phyloP scores from a whole-genome alignment of 148 eudicot species.

The Oxyria digyna region DNA sequence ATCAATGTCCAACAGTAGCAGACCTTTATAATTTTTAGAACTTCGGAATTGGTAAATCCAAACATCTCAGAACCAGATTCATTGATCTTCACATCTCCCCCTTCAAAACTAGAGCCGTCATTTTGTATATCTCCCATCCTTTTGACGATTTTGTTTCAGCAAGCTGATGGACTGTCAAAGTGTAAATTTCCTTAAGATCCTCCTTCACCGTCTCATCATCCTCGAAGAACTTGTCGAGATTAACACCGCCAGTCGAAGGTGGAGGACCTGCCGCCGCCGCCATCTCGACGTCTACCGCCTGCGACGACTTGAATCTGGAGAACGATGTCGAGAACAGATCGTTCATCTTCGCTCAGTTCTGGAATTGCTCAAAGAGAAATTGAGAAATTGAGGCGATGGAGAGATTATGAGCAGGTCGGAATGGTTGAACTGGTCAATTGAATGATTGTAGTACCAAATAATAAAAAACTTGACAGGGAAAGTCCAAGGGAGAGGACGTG shows the following conservation, averaged over 20 bases:
- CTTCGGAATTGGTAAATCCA: too few species aligned
- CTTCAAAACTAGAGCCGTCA: constrained; percentile 17
- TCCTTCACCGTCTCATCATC: constrained; percentile 64
- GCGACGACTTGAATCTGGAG: constrained; percentile 14
- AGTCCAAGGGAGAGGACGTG: neutral
- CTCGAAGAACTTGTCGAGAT: constrained; percentile 66
- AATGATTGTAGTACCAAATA: neutral
- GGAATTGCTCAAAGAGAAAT: neutral
- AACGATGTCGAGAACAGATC: constrained; percentile 33
- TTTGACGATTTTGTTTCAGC: constrained; percentile 46
- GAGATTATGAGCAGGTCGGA: neutral
- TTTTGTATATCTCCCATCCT: constrained; percentile 26
- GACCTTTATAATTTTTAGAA: too few species aligned
- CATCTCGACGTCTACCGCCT: constrained; percentile 13
- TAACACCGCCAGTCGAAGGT: constrained; percentile 17
- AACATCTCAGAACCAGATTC: constrained; percentile 47
- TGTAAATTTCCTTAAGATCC: constrained; percentile 46
- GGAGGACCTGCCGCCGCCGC: constrained; percentile 6
- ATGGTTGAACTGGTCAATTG: neutral
- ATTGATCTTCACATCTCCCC: constrained; percentile 16
- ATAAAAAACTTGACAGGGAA: neutral
- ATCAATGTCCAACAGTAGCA: too few species aligned
- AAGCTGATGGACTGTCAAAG: constrained; percentile 34
- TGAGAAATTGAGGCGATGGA: neutral
- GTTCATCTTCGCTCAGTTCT: constrained; percentile 22